These are phyloP conservation scores for Kazachstania sp. DNA, from an alignment of 1,139 yeast species.

Conservation along the genomic window DNA sequence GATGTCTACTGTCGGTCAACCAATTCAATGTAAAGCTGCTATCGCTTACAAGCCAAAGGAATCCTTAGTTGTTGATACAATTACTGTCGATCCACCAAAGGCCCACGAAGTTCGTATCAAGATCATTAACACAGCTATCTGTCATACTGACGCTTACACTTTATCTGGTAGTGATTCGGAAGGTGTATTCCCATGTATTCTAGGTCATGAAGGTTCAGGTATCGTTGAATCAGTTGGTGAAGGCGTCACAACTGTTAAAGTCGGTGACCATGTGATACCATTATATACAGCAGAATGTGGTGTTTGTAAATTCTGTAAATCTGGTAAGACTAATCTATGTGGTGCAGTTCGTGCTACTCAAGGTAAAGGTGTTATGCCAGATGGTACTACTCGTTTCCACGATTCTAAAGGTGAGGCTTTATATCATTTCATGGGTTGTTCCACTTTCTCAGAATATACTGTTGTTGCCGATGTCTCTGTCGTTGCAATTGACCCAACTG, in stretches of 20 bases:
- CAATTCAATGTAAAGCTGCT: constrained; percentile 89
- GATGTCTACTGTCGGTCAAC: constrained; percentile 37
- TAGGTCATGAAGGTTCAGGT: constrained; percentile 98
- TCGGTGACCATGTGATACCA: constrained; percentile 86
- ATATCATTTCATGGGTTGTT: constrained; percentile 94
- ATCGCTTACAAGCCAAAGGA: constrained; percentile 94
- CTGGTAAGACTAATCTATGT: constrained; percentile 94
- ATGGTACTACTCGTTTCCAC: constrained; percentile 81
- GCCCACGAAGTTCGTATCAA: constrained; percentile 97
- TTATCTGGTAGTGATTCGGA: constrained; percentile 92
- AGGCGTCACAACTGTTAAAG: constrained; percentile 78
- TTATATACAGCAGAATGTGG: constrained; percentile 94
- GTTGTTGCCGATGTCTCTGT: constrained; percentile 98
- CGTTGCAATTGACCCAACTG: constrained; percentile 79
- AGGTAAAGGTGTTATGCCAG: constrained; percentile 91
- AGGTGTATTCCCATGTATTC: constrained; percentile 84
- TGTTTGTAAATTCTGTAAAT: constrained; percentile 89
- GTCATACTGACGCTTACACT: constrained; percentile 98
- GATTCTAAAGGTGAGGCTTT: constrained; percentile 73
- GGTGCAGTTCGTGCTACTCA: constrained; percentile 86
- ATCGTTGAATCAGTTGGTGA: constrained; percentile 88
- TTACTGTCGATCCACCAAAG: constrained; percentile 86
- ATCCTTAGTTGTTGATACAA: constrained; percentile 76
- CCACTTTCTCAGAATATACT: constrained; percentile 93
- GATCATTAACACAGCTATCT: constrained; percentile 81